A percentile compares a stretch with the other conserved stretches of the same genome.
phyloP scores from a whole-genome alignment of 176 grass and related monocot species.

The Bromus sterilis region DNA sequence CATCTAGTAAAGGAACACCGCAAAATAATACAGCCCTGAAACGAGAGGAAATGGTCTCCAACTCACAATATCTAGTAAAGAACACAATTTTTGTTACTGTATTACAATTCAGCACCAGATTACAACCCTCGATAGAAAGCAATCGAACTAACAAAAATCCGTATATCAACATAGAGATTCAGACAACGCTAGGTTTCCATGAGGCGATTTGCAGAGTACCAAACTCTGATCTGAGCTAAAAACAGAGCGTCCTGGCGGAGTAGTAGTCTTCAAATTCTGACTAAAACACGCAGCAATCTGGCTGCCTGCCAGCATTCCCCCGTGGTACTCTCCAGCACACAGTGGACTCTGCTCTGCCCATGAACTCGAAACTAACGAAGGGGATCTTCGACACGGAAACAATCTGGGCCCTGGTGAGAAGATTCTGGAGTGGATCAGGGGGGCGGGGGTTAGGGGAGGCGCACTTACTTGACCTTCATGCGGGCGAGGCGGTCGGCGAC shows the following conservation, averaged over 20 bases:
- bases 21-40: neutral
- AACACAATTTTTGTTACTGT: too few relatives aligned
- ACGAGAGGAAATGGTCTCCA: neutral
- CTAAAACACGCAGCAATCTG: neutral
- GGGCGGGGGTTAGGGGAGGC: neutral
- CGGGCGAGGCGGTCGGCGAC: conserved; percentile 95
- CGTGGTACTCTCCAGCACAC: neutral
- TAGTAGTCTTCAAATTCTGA: neutral
- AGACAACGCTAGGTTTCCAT: neutral
- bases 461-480: conserved; percentile 96
- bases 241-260: neutral
- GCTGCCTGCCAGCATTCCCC: neutral
- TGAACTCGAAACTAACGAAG: neutral
- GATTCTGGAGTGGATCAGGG: neutral
- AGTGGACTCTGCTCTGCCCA: neutral
- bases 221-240: neutral
- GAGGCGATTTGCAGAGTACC: neutral
- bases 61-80: too few relatives aligned
- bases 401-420: neutral
- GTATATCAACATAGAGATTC: neutral
- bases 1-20: neutral
- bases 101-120: neutral
- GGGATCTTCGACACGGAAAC: neutral
- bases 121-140: neutral
- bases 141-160: neutral